Evolutionary conservation across 139 green algal species (phyloP).

Genomic region (Chlorella sp.): DNA sequence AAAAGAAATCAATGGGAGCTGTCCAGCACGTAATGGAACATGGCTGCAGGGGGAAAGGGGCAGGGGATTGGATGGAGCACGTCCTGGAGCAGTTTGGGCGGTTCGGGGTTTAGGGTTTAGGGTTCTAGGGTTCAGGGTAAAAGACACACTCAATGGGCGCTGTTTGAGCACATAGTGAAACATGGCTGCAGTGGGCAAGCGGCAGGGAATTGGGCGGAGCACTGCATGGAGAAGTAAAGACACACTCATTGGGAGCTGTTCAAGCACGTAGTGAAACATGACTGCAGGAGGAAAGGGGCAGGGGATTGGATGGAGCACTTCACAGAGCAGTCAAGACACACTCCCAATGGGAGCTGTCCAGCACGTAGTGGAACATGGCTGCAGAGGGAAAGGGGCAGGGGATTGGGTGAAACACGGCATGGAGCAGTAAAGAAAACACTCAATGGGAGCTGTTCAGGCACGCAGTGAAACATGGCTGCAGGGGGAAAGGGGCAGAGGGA

Average conservation of each 20-base stretch:
- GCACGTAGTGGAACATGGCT: slow-evolving; percentile 44
- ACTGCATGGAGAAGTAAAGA: no score
- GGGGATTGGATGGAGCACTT: no score
- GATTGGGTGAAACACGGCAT: background rate
- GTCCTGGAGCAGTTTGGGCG: background rate
- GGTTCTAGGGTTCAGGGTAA: no score
- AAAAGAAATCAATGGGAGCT: no score
- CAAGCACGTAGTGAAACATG: no score
- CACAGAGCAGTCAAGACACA: no score
- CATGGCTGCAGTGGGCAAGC: background rate
- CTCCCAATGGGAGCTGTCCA: no score
- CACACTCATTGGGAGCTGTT: no score
- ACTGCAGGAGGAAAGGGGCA: no score
- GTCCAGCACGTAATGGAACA: slow-evolving; percentile 44
- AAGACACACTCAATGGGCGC: background rate
- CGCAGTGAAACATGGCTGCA: background rate
- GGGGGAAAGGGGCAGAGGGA: no score
- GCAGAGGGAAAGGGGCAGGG: background rate
- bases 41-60: slow-evolving; percentile 2
- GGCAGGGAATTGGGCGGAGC: no score
- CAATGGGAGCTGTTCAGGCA: background rate
- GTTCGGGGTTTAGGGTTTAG: no score
- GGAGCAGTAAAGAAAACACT: background rate
- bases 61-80: background rate
- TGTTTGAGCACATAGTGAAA: background rate